Conservation (phyloP, 2,329 filamentous ascomycete species). For the Blastomyces gilchristii region DNA sequence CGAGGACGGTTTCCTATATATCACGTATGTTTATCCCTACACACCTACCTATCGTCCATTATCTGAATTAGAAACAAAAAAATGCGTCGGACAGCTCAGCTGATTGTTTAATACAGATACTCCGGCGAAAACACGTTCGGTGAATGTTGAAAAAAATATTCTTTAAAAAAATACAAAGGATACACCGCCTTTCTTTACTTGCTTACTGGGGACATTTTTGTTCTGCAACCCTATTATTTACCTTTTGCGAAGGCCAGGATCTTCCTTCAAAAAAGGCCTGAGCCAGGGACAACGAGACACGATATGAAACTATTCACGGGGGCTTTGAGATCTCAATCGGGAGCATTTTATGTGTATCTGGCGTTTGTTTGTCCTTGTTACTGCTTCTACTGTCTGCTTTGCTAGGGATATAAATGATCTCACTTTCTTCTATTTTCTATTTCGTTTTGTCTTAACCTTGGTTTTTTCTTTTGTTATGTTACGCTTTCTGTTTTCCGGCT, state of each 20-base stretch:
- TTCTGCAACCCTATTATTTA: not conserved
- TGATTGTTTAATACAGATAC: constrained; percentile 47
- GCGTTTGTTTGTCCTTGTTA: constrained; percentile 1
- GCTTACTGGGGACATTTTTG: not conserved
- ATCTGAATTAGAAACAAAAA: not conserved
- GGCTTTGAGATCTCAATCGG: constrained; percentile 1
- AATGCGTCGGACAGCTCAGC: not conserved
- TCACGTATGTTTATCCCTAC: constrained; percentile 55
- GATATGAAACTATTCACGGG: constrained; percentile 3
- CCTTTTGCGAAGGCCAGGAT: not conserved
- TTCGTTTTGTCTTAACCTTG: not conserved
- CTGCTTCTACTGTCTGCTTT: not conserved
- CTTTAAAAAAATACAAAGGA: not conserved
- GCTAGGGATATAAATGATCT: constrained; percentile 7
- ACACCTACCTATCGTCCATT: not conserved
- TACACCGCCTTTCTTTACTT: not conserved
- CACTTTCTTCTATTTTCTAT: constrained; percentile 8
- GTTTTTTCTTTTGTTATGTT: not conserved
- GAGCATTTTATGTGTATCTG: constrained; percentile 9
- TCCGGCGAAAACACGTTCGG: constrained; percentile 99
- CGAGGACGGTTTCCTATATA: constrained; percentile 86
- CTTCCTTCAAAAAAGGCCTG: not conserved
- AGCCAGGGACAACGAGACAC: not conserved
- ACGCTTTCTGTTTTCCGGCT: not conserved
- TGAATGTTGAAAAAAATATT: constrained; percentile 20